Percentiles rank a stretch among this genome's conserved stretches.
phyloP scores from a whole-genome alignment of 1,284 basidiomycete species.

The Austroboletus novae-zelandiae region DNA sequence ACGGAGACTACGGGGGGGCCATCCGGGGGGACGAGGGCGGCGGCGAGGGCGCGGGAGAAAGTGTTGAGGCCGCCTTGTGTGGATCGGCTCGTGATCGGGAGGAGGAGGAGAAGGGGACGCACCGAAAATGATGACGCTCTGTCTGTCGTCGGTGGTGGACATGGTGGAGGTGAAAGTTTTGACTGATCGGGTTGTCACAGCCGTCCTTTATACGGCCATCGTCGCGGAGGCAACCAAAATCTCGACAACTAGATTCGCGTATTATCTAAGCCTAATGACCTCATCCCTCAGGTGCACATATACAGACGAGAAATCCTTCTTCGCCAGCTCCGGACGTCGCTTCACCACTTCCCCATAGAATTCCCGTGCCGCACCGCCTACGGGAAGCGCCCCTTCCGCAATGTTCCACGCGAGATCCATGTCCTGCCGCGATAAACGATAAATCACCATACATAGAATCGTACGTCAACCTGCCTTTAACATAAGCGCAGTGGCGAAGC shows the following conservation, averaged over 20 bases:
- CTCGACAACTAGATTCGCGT: conserved; percentile 12
- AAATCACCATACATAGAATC: background rate
- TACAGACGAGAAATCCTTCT: conserved; percentile 79
- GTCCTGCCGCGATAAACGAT: conserved; percentile 48
- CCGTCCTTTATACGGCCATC: conserved; percentile 24
- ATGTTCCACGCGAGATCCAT: conserved; percentile 74
- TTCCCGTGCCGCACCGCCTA: conserved; percentile 60
- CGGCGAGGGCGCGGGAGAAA: conserved; percentile 65
- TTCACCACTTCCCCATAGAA: conserved; percentile 58
- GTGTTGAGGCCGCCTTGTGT: conserved; percentile 72
- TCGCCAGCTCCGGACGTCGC: conserved; percentile 54
- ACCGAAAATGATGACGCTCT: conserved; percentile 83
- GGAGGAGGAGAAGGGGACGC: conserved; percentile 17
- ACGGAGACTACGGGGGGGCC: conserved; percentile 74
- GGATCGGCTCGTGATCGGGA: conserved; percentile 7
- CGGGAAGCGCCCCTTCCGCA: conserved; percentile 55
- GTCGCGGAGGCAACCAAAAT: conserved; percentile 34
- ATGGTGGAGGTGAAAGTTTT: conserved; percentile 15
- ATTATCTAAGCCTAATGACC: conserved; percentile 19
- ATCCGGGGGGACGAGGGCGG: conserved; percentile 58
- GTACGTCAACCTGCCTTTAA: conserved; percentile 56
- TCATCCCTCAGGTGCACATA: conserved; percentile 58
- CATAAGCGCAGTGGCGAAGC: conserved; percentile 83
- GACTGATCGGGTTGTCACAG: conserved; percentile 25
- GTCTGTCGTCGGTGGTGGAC: conserved; percentile 40